Percentiles rank a stretch among this genome's conserved stretches.
Conservation (phyloP, 129 eudicot genomes). For the Pseudognaphalium luteoalbum region DNA sequence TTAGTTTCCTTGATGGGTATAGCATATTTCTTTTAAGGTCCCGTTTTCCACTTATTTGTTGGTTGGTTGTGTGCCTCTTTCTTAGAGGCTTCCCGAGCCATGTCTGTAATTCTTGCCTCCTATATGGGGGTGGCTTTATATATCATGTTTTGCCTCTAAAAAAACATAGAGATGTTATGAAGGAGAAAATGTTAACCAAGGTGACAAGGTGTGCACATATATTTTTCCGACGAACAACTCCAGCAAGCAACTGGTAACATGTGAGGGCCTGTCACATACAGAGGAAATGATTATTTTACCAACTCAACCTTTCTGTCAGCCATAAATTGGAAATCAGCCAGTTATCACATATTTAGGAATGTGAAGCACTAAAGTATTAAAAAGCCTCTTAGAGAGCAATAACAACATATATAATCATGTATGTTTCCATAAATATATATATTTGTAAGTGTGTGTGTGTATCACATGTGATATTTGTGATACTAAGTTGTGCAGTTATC, state of each 20-base stretch:
- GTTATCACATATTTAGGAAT: neutral
- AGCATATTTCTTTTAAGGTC: neutral
- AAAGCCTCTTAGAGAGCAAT: neutral
- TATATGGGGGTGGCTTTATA: too few species aligned
- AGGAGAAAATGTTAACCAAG: constrained; percentile 59
- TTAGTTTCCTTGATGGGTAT: neutral
- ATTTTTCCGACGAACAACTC: constrained; percentile 71
- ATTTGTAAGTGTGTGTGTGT: too few species aligned
- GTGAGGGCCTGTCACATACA: constrained; percentile 65
- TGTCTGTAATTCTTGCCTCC: neutral
- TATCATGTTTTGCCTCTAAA: neutral
- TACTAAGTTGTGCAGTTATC: too few species aligned
- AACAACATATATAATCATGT: neutral
- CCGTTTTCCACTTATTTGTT: neutral
- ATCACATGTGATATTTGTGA: too few species aligned
- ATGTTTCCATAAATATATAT: neutral
- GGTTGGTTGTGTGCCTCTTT: neutral
- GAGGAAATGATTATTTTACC: constrained; percentile 2
- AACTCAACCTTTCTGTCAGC: constrained; percentile 4
- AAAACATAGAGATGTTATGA: neutral
- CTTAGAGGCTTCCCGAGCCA: neutral
- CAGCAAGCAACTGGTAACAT: constrained; percentile 89
- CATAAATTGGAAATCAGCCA: neutral
- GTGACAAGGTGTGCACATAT: constrained; percentile 68
- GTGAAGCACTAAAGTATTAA: neutral